These are phyloP conservation scores for Sugiyamaella xylanicola DNA, from an alignment of 1,139 yeast genomes.

Conservation along the genomic window DNA sequence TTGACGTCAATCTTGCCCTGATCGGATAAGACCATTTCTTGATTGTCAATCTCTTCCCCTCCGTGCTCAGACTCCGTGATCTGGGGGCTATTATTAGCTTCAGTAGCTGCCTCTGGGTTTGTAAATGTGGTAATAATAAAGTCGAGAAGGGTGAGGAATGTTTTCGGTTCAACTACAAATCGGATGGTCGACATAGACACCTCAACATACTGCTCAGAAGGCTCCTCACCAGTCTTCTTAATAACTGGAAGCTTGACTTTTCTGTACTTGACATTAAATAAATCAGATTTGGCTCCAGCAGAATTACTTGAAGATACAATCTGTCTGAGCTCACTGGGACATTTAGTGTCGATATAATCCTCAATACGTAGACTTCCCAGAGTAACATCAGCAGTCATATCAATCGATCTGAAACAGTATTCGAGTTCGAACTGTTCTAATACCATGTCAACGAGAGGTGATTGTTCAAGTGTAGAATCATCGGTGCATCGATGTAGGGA, in stretches of 20 bases:
- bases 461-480: slow-evolving; percentile 61
- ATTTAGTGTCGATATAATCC: slow-evolving; percentile 70
- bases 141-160: slow-evolving; percentile 75
- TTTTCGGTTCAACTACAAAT: slow-evolving; percentile 73
- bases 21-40: slow-evolving; percentile 47
- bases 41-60: background rate
- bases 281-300: slow-evolving; percentile 42
- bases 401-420: slow-evolving; percentile 61
- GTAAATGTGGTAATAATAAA: slow-evolving; percentile 86
- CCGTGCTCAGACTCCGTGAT: slow-evolving; percentile 6
- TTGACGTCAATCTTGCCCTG: slow-evolving; percentile 66
- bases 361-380: slow-evolving; percentile 69
- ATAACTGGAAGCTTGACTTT: slow-evolving; percentile 37
- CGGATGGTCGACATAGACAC: slow-evolving; percentile 79
- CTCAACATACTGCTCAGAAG: slow-evolving; percentile 69
- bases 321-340: slow-evolving; percentile 65
- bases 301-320: slow-evolving; percentile 59
- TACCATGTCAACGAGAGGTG: slow-evolving; percentile 68
- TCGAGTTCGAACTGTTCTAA: slow-evolving; percentile 65
- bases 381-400: slow-evolving; percentile 65
- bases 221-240: slow-evolving; percentile 15
- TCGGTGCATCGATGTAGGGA: slow-evolving; percentile 70
- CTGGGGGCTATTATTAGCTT: slow-evolving; percentile 2
- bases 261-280: slow-evolving; percentile 63
- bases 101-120: slow-evolving; percentile 51